Evolutionary conservation across 2,329 filamentous ascomycete genomes (phyloP).

Genomic region (Cladosporium sp.): DNA sequence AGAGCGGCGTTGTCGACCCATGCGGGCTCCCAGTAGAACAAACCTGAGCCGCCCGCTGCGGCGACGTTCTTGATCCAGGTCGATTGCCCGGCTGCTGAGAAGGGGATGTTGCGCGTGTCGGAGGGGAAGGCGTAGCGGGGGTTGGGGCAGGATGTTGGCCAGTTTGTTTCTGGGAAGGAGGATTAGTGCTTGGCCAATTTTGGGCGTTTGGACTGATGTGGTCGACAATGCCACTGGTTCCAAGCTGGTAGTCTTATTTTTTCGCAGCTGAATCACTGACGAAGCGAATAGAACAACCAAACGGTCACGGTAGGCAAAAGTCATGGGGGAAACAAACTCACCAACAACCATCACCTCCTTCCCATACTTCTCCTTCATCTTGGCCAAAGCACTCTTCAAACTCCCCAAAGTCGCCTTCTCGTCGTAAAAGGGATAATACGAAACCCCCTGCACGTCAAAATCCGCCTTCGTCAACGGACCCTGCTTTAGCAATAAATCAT

Average conservation of each 20-base stretch:
- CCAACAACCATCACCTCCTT: constrained; percentile 19
- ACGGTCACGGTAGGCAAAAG: not conserved
- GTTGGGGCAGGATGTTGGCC: constrained; percentile 26
- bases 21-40: constrained; percentile 32
- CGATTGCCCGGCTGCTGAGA: constrained; percentile 25
- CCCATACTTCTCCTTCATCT: constrained; percentile 23
- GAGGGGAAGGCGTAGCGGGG: constrained; percentile 22
- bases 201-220: not conserved
- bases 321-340: not conserved
- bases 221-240: not conserved
- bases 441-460: constrained; percentile 28
- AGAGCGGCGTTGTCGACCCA: constrained; percentile 27
- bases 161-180: constrained; percentile 32
- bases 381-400: constrained; percentile 13
- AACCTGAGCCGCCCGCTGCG: constrained; percentile 23
- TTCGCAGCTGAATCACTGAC: not conserved
- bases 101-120: constrained; percentile 23
- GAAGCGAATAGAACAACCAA: constrained; percentile 11
- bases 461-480: constrained; percentile 22
- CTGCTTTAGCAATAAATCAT: constrained; percentile 24
- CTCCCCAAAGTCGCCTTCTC: constrained; percentile 23
- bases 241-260: no score
- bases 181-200: no score
- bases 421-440: constrained; percentile 30
- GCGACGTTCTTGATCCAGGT: constrained; percentile 27